Evolutionary conservation across 1,284 basidiomycete genomes (phyloP), one percentile per base, ranked within the genome.

Genomic region (Chalciporus sp.): DNA sequence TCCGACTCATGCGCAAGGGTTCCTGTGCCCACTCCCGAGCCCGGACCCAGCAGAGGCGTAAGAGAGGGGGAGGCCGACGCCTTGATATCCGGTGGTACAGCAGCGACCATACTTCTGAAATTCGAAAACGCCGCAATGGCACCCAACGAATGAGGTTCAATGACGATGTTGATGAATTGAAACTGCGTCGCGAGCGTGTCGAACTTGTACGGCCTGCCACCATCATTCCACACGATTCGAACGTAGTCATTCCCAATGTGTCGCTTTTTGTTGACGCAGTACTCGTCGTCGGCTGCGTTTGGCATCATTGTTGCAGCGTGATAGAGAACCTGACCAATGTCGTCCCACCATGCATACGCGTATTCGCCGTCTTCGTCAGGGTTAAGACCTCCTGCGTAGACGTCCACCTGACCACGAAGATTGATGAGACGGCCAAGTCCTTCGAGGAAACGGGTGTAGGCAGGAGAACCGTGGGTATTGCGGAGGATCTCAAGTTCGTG

Each of bases 301-400:
- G 97, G 97, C 97, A 99, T 99, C 74, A 99, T 86, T 1, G 97
- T 99, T 2, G 96, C 92, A 1, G 94, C 90, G 72, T 99, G 97
- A 72, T 94, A 99, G 49, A 98, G 81, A 55, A 98, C 86, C 69
- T 99, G 97, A 16, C 90, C 88, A 42, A 98, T 95, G 66, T 98
- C 95, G 72, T 99, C 95, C 89, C 94, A 95, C 95, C 96, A 99
- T 0, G 95, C 95, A 66, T 99, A 99, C 0, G 94, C 92, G 66
- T 94, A 96, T 71, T 98, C 94, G 20, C 90, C 86, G 69, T 98
- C 95, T 62, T 90, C 86, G 59, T 91, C 86, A 6, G 90, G 85
- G 69, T 96, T 90, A 29, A 99, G 79, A 2, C 95, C 95, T 27
- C 95, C 96, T 1, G 90, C 91, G 71, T 96, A 98, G n/a, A 98